Conservation (phyloP, 2,329 filamentous ascomycete species). For the Aspergillus ochraceus region DNA sequence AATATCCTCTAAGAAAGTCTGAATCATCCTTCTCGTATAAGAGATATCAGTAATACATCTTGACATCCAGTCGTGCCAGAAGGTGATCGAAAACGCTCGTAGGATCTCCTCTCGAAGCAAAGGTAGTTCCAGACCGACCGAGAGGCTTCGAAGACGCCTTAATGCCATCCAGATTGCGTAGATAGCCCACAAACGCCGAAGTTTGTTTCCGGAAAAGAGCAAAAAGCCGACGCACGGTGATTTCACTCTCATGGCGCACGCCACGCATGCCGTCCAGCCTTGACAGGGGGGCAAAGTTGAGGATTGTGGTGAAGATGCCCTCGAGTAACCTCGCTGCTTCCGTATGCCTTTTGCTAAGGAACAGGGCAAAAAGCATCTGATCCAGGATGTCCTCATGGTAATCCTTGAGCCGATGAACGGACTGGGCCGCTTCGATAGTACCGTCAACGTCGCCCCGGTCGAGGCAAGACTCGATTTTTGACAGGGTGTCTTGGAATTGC, state of each 20-base stretch:
- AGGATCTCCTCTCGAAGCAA: conserved; percentile 38
- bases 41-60: conserved; percentile 58
- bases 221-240: conserved; percentile 58
- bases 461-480: conserved; percentile 61
- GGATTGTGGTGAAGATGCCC: conserved; percentile 70
- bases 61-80: conserved; percentile 70
- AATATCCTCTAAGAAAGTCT: too few relatives aligned
- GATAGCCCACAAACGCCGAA: conserved; percentile 69
- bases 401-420: conserved; percentile 66
- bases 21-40: too few relatives aligned
- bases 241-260: conserved; percentile 40
- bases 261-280: conserved; percentile 40
- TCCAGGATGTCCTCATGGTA: conserved; percentile 74
- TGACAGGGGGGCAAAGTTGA: conserved; percentile 61
- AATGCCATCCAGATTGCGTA: conserved; percentile 68
- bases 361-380: conserved; percentile 69
- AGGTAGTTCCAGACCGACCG: conserved; percentile 24
- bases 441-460: conserved; percentile 46
- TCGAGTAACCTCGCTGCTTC: conserved; percentile 73
- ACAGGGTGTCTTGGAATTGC: conserved; percentile 66
- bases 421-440: conserved; percentile 53
- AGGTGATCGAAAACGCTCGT: conserved; percentile 68
- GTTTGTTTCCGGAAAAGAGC: conserved; percentile 68
- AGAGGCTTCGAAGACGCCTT: conserved; percentile 47
- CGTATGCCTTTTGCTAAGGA: conserved; percentile 73